Percentiles rank a stretch among this genome's conserved stretches.
These are phyloP conservation scores for Globisporangium acanthophoron DNA, from an alignment of 352 stramenopile genomes.

Conservation along the genomic window DNA sequence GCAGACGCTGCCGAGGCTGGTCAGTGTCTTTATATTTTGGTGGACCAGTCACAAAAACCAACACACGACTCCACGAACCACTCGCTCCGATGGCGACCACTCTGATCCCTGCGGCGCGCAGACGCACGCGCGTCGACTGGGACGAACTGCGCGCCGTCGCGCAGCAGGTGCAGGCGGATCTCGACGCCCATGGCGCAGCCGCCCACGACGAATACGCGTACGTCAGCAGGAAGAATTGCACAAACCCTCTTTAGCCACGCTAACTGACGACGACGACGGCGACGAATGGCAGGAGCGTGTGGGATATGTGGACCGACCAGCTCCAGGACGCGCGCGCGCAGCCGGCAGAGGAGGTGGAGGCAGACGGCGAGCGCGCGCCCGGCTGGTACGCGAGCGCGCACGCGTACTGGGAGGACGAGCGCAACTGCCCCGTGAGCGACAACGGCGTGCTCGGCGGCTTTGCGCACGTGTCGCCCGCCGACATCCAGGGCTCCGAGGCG, in stretches of 20 bases:
- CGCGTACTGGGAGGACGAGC: constrained; percentile 82
- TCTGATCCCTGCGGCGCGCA: constrained; percentile 20
- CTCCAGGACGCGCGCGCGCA: constrained; percentile 30
- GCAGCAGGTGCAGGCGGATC: constrained; percentile 46
- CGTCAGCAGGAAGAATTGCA: constrained; percentile 3
- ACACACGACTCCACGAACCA: too few species aligned
- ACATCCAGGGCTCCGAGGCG: constrained; percentile 70
- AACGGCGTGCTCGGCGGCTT: constrained; percentile 93
- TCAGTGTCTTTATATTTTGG: too few species aligned
- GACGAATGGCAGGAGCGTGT: constrained; percentile 37
- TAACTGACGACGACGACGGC: too few species aligned
- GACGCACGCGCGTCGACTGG: constrained; percentile 51
- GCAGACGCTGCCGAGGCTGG: too few species aligned
- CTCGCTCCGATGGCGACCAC: neutral
- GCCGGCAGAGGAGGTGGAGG: neutral
- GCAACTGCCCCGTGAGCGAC: constrained; percentile 90
- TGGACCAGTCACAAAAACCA: too few species aligned
- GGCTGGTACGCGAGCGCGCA: constrained; percentile 70
- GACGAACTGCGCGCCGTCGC: constrained; percentile 40
- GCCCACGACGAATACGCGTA: constrained; percentile 59
- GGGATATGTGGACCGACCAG: constrained; percentile 69
- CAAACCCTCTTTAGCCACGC: too few species aligned
- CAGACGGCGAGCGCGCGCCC: constrained; percentile 16
- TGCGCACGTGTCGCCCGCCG: constrained; percentile 73
- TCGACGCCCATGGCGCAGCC: constrained; percentile 50